phyloP scores from a whole-genome alignment of 768 basidiomycete genomes.

The Rhizopogon roseolus region DNA sequence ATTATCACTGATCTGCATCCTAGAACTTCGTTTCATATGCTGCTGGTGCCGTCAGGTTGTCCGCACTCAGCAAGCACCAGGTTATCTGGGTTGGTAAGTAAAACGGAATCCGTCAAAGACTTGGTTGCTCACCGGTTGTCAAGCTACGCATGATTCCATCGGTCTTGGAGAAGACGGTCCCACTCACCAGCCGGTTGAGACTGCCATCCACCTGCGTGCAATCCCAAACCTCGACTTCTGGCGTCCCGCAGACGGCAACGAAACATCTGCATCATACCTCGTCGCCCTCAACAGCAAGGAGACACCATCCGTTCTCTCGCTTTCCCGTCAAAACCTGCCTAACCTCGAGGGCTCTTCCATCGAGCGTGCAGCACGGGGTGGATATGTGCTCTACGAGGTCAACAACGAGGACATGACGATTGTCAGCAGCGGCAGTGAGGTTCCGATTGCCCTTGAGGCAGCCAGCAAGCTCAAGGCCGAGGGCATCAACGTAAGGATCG shows the following conservation, averaged over 20 bases:
- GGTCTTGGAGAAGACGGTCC: constrained; percentile 93
- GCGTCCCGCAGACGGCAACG: constrained; percentile 94
- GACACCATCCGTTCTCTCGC: constrained; percentile 80
- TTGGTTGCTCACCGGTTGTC: background rate
- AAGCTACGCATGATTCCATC: constrained; percentile 93
- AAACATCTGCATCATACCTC: constrained; percentile 90
- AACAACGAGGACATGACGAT: constrained; percentile 81
- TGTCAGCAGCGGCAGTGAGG: constrained; percentile 87
- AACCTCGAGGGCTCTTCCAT: constrained; percentile 87
- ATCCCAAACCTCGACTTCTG: constrained; percentile 90
- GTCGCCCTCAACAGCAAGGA: constrained; percentile 67
- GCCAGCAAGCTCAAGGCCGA: constrained; percentile 71
- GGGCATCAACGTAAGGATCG: constrained; percentile 78
- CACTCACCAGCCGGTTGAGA: constrained; percentile 94
- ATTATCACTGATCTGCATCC: constrained; percentile 5
- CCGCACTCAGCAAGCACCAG: constrained; percentile 83
- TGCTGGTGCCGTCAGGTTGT: constrained; percentile 87
- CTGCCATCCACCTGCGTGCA: constrained; percentile 80
- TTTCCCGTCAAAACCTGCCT: constrained; percentile 89
- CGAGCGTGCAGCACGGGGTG: constrained; percentile 78
- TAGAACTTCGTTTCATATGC: constrained; percentile 94
- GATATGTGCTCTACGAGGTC: constrained; percentile 85
- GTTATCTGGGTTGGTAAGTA: constrained; percentile 89
- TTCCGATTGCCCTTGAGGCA: constrained; percentile 82
- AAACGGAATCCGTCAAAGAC: background rate